phyloP scores from a whole-genome alignment of 179 eudicot species.

The Nepenthes alata region DNA sequence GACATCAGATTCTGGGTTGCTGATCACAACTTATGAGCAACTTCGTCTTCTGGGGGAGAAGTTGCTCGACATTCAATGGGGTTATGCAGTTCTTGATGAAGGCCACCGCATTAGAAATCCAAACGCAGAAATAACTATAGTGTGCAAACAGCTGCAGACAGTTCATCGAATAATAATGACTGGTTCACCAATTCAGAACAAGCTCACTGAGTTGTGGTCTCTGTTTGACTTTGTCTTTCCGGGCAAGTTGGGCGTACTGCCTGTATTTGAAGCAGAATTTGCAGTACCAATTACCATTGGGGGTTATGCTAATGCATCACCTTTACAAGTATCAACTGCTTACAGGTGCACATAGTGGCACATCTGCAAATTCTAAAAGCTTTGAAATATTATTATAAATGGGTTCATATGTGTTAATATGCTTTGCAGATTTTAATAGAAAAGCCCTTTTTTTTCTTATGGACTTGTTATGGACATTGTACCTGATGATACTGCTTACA shows the following conservation, averaged over 20 bases:
- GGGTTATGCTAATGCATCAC: slow-evolving; percentile 97
- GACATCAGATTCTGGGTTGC: slow-evolving; percentile 71
- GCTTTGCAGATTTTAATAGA: background rate
- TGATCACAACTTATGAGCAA: slow-evolving; percentile 93
- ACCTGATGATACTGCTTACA: background rate
- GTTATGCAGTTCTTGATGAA: slow-evolving; percentile 94
- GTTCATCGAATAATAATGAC: slow-evolving; percentile 98
- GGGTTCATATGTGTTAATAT: too few relatives aligned
- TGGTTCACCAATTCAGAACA: slow-evolving; percentile 96
- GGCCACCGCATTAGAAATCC: slow-evolving; percentile 98
- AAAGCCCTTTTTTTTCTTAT: background rate
- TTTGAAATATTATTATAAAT: background rate
- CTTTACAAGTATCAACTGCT: slow-evolving; percentile 97
- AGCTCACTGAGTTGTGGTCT: slow-evolving; percentile 88
- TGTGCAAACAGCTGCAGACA: slow-evolving; percentile 93
- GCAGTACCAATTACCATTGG: slow-evolving; percentile 95
- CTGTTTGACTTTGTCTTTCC: slow-evolving; percentile 98
- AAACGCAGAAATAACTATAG: slow-evolving; percentile 89
- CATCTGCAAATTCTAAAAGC: background rate
- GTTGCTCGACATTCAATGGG: slow-evolving; percentile 84
- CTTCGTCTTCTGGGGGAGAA: slow-evolving; percentile 76
- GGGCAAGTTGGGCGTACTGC: slow-evolving; percentile 93
- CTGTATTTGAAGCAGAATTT: slow-evolving; percentile 94
- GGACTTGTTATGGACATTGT: background rate
- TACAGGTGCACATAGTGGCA: slow-evolving; percentile 44